Evolutionary conservation across 2,329 filamentous ascomycete species (phyloP).

Genomic region (Pestalotiopsis sp.): DNA sequence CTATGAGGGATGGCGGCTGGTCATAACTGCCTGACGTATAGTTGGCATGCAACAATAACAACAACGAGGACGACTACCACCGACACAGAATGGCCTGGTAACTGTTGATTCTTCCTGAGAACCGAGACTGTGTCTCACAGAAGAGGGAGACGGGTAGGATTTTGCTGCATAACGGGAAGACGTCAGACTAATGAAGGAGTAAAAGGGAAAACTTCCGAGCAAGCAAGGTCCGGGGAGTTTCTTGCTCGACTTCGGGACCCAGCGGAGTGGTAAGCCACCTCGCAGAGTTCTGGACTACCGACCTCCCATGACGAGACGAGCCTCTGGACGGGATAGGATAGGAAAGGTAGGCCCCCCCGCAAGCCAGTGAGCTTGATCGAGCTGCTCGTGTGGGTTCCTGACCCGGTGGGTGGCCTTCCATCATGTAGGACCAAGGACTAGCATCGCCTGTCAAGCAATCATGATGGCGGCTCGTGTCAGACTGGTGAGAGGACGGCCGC

Average conservation of each 20-base stretch:
- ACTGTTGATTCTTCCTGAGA: not conserved
- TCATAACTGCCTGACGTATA: conserved; percentile 1
- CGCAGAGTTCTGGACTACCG: not conserved
- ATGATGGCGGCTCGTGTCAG: conserved; percentile 10
- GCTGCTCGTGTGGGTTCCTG: not conserved
- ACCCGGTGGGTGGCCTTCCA: not conserved
- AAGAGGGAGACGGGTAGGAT: not conserved
- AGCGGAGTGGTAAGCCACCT: not conserved
- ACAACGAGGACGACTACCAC: not conserved
- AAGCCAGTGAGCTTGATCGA: too few relatives aligned
- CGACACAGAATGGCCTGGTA: not conserved
- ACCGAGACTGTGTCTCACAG: not conserved
- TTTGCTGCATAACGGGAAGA: not conserved
- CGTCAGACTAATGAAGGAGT: not conserved
- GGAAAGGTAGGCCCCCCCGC: not conserved
- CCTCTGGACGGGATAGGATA: not conserved
- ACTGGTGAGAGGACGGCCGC: not conserved
- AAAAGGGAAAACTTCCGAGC: not conserved
- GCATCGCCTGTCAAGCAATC: not conserved
- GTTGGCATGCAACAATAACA: not conserved
- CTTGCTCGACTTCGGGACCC: not conserved
- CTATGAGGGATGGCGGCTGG: not conserved
- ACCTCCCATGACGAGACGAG: not conserved
- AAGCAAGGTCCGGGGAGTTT: not conserved
- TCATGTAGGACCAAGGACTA: conserved; percentile 1